phyloP scores from a whole-genome alignment of 75 land plant species.

The Cupressus sempervirens region DNA sequence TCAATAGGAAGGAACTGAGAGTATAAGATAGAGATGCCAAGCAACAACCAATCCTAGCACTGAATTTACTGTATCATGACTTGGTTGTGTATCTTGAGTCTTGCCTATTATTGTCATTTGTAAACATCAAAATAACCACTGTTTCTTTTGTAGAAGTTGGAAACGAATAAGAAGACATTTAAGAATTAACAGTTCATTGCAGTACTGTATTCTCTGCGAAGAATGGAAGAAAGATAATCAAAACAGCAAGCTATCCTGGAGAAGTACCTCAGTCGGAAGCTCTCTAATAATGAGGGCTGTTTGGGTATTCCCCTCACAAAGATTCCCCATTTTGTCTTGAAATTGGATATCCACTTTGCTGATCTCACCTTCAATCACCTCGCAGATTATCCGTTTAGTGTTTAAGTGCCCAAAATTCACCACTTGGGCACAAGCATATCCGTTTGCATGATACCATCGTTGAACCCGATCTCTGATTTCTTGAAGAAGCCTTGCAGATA shows the following conservation, averaged over 20 bases:
- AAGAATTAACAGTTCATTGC: not conserved
- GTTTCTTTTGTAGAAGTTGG: not conserved
- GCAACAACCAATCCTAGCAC: not conserved
- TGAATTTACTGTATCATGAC: not conserved
- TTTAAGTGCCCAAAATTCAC: conserved; percentile 97
- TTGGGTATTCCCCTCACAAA: conserved; percentile 78
- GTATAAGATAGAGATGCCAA: not conserved
- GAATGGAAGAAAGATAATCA: not conserved
- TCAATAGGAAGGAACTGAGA: not conserved
- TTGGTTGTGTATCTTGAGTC: not conserved
- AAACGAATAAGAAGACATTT: not conserved
- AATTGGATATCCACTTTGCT: conserved; percentile 77
- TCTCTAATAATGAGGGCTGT: conserved; percentile 55
- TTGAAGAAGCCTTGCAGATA: conserved; percentile 86
- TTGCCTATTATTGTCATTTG: not conserved
- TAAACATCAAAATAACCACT: not conserved
- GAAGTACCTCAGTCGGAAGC: conserved; percentile 72
- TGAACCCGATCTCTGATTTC: conserved; percentile 78
- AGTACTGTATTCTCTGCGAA: not conserved
- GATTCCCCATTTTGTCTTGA: conserved; percentile 91
- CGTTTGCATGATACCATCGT: conserved; percentile 95
- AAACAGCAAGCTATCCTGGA: not conserved
- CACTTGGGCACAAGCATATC: conserved; percentile 95
- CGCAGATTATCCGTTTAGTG: conserved; percentile 84
- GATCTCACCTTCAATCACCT: conserved; percentile 95